Percentiles rank a stretch among this genome's conserved stretches.
These are phyloP conservation scores for Zychaea mexicana DNA, from an alignment of 371 early-diverging fungal species.

Conservation along the genomic window DNA sequence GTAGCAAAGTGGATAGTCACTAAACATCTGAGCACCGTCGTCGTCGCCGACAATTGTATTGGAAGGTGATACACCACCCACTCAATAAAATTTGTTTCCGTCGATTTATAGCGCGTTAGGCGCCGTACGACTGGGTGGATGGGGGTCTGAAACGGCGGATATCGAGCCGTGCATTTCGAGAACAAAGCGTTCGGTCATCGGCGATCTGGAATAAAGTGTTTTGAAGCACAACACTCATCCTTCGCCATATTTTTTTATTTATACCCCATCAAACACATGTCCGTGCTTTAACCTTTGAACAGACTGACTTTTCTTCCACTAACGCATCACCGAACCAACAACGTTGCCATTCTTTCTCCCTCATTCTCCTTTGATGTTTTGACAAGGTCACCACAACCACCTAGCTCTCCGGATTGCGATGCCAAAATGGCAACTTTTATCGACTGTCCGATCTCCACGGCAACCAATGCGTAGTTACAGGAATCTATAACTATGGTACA, in stretches of 20 bases:
- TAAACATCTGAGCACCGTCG: too few relatives aligned
- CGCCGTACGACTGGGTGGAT: too few relatives aligned
- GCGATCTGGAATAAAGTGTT: background rate
- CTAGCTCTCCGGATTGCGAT: too few relatives aligned
- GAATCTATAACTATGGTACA: too few relatives aligned
- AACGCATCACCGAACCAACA: too few relatives aligned
- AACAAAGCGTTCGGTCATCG: background rate
- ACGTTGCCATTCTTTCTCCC: too few relatives aligned
- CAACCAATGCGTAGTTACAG: too few relatives aligned
- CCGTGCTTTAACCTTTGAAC: background rate
- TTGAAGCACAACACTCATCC: background rate
- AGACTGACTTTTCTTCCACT: too few relatives aligned
- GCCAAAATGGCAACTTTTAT: background rate
- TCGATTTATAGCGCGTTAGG: background rate
- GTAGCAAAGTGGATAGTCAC: background rate
- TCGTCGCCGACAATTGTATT: too few relatives aligned
- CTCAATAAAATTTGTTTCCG: background rate
- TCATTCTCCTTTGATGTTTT: too few relatives aligned
- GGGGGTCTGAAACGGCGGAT: background rate
- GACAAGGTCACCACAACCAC: too few relatives aligned
- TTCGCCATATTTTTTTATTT: background rate
- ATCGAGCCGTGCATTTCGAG: constrained; percentile 1
- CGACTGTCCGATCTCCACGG: background rate
- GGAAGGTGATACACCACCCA: background rate
- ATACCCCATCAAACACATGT: background rate